These are phyloP conservation scores for Solanum rostratum DNA, from an alignment of 257 asterid species.

Conservation along the genomic window DNA sequence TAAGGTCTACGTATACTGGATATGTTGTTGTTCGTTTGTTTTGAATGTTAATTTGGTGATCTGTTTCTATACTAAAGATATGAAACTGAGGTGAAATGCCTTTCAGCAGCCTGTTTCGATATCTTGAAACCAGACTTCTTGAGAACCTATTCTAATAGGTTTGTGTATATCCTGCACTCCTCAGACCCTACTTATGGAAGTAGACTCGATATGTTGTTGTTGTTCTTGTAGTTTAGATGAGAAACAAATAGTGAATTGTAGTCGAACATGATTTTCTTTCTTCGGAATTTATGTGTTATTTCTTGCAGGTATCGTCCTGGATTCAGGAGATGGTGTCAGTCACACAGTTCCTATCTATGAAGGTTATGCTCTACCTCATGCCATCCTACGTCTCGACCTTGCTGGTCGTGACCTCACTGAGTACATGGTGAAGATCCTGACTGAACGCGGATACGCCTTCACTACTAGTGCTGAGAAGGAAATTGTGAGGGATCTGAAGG, in stretches of 20 bases:
- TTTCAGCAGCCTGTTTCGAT: background rate
- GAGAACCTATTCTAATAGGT: background rate
- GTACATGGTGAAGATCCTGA: slow-evolving; percentile 13
- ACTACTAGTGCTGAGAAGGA: slow-evolving; percentile 15
- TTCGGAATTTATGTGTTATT: background rate
- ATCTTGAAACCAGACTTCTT: background rate
- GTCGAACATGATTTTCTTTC: background rate
- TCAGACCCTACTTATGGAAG: no score
- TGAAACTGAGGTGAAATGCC: no score
- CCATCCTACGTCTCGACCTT: slow-evolving; percentile 17
- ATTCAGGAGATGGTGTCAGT: slow-evolving; percentile 21
- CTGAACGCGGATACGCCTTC: slow-evolving; percentile 17
- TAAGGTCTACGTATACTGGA: no score
- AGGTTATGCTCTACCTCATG: slow-evolving; percentile 22
- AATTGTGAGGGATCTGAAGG: slow-evolving; percentile 18
- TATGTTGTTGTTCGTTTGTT: background rate
- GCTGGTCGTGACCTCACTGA: slow-evolving; percentile 18
- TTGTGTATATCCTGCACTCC: no score
- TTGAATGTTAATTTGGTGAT: background rate
- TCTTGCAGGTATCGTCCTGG: slow-evolving; percentile 12
- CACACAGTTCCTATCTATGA: slow-evolving; percentile 18
- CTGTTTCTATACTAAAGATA: background rate
- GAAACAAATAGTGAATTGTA: background rate
- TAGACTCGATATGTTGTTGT: background rate
- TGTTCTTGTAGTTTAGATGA: no score